Evolutionary conservation across 2,329 filamentous ascomycete species (phyloP), one percentile per base, ranked within the genome.

Genomic region (Pseudomassariella vexata): DNA sequence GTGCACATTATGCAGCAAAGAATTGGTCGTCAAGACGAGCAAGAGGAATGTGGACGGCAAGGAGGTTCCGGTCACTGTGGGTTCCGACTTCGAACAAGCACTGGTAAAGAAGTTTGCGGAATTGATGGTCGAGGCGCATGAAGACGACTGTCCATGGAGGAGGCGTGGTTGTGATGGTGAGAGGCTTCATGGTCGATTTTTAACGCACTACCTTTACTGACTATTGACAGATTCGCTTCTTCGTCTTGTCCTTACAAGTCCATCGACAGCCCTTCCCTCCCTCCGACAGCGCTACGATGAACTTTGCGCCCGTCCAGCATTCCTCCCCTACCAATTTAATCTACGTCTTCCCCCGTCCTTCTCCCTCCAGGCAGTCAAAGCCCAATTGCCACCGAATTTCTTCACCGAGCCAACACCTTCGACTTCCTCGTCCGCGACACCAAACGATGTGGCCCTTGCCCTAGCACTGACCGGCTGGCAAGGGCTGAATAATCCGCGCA

Each of bases 131-230:
- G 70, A 76, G 16, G 83, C 80, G 3, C 90, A 98, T 53, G 73
- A 79, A 18, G 80, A 87, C 32, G 79, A 79, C 40, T 98, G 90
- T 52, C 67, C 92, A 12, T 98, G 90, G 92, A 76, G 79, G 47
- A 84, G 78, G 53, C 78, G 78, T 38, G 88, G 87, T n/a, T 95
- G 89, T 54, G 88, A 94, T 58, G 79, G 83, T 86, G 65, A n/a
- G n/a, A n/a, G n/a, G n/a, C n/a, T n/a, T n/a, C n/a, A n/a, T n/a
- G n/a, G n/a, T n/a, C n/a, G n/a, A n/a, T n/a, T n/a, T 15, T 23
- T 14, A 5, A 4, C 5, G 12, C 23, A 11, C 20, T 14, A 41
- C 37, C 29, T 33, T 48, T 16, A 47, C 39, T 11, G 28, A 41
- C 55, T 34, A 55, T 30, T 47, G 12, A 5, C 29, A 78, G 76